These are phyloP conservation scores for Xylaria multiplex DNA, from an alignment of 2,329 filamentous ascomycete species.

Conservation along the genomic window DNA sequence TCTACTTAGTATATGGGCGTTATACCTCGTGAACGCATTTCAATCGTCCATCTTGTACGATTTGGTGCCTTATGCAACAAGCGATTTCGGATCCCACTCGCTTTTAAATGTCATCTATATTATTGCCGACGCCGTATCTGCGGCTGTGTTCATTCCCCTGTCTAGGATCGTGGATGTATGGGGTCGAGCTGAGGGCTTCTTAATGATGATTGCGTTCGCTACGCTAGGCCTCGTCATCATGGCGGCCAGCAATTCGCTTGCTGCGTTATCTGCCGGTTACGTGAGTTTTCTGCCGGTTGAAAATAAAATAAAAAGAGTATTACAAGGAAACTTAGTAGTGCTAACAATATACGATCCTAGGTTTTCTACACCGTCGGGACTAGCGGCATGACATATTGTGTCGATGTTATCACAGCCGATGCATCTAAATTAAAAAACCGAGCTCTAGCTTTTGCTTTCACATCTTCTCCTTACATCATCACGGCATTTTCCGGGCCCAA, in stretches of 20 bases:
- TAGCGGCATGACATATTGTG: constrained; percentile 65
- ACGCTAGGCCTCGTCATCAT: constrained; percentile 63
- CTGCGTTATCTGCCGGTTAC: constrained; percentile 56
- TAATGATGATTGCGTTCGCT: constrained; percentile 58
- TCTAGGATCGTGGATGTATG: constrained; percentile 69
- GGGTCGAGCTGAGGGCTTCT: constrained; percentile 66
- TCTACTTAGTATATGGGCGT: constrained; percentile 52
- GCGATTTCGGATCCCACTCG: constrained; percentile 56
- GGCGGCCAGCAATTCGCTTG: constrained; percentile 58
- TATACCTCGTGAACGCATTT: constrained; percentile 55
- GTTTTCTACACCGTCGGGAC: constrained; percentile 64
- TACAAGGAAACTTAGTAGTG: background rate
- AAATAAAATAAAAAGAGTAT: background rate
- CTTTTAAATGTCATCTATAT: constrained; percentile 58
- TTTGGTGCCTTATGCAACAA: constrained; percentile 53
- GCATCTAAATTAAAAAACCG: constrained; percentile 69
- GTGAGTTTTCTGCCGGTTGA: constrained; percentile 51
- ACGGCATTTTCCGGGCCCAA: constrained; percentile 67
- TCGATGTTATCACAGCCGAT: constrained; percentile 71
- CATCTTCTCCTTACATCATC: constrained; percentile 68
- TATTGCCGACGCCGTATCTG: constrained; percentile 58
- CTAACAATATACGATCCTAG: constrained; percentile 1
- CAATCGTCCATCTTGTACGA: constrained; percentile 50
- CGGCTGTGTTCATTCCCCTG: constrained; percentile 65
- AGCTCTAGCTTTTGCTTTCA: constrained; percentile 64